phyloP scores from a whole-genome alignment of 257 asterid genomes.

The Craterostigma plantagineum region DNA sequence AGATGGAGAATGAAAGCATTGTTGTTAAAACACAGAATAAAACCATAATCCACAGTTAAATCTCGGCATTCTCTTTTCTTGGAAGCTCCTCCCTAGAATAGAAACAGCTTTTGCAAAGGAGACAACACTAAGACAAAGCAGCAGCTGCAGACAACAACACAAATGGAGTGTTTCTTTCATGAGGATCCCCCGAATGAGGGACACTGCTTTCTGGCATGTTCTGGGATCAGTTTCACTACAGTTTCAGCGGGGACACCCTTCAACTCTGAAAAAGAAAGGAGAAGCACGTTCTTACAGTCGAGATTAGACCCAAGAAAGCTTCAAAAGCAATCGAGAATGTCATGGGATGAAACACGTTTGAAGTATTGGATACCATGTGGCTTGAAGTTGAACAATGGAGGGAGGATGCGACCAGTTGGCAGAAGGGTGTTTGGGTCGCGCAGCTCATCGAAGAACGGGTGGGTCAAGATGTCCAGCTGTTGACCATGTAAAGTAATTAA shows the following conservation, averaged over 20 bases:
- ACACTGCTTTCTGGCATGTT: conserved; percentile 71
- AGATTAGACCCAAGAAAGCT: no score
- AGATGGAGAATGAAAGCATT: no score
- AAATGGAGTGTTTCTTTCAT: no score
- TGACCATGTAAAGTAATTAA: conserved; percentile 8
- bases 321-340: no score
- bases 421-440: conserved; percentile 44
- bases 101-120: no score
- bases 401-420: conserved; percentile 58
- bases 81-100: no score
- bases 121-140: no score
- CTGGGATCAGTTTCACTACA: conserved; percentile 50
- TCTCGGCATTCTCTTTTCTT: no score
- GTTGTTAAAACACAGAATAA: no score
- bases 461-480: conserved; percentile 52
- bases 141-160: no score
- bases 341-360: no score
- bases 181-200: conserved; percentile 23
- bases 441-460: conserved; percentile 55
- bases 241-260: conserved; percentile 58
- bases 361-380: conserved; percentile 34
- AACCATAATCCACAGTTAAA: no score
- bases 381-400: conserved; percentile 67
- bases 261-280: conserved; percentile 40
- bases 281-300: not conserved